These are phyloP conservation scores for Myriosclerotinia duriaeana DNA, from an alignment of 2,329 filamentous ascomycete genomes.

Conservation along the genomic window DNA sequence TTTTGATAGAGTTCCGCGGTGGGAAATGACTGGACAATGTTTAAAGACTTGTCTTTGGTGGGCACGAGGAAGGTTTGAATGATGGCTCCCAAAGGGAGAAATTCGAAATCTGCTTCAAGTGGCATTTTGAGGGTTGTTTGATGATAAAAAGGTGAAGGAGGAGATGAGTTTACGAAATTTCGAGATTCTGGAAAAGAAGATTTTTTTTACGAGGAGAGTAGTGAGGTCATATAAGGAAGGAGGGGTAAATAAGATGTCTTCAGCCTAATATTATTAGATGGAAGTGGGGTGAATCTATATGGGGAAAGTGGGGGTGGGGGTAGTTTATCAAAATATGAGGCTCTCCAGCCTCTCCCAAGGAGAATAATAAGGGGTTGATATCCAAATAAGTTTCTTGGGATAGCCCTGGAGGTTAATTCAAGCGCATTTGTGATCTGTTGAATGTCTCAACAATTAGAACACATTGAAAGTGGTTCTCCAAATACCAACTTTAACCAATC, in stretches of 20 bases:
- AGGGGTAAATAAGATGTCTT: neutral
- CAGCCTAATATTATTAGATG: slow-evolving; percentile 12
- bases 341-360: no score
- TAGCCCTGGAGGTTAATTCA: no score
- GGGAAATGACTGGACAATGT: slow-evolving; percentile 88
- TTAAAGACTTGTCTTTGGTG: slow-evolving; percentile 45
- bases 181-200: neutral
- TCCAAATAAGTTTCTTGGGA: neutral
- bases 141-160: neutral
- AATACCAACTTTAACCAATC: no score
- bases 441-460: no score
- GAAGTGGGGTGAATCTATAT: slow-evolving; percentile 14
- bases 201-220: neutral
- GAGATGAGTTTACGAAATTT: neutral
- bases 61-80: slow-evolving; percentile 78
- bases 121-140: slow-evolving; percentile 13
- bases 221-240: neutral
- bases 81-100: slow-evolving; percentile 75
- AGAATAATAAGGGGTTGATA: neutral
- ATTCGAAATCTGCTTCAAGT: slow-evolving; percentile 48
- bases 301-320: neutral
- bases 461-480: no score
- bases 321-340: no score
- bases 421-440: no score
- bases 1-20: slow-evolving; percentile 70